Conservation (phyloP, 768 basidiomycete genomes). For the Suillus lakei region DNA sequence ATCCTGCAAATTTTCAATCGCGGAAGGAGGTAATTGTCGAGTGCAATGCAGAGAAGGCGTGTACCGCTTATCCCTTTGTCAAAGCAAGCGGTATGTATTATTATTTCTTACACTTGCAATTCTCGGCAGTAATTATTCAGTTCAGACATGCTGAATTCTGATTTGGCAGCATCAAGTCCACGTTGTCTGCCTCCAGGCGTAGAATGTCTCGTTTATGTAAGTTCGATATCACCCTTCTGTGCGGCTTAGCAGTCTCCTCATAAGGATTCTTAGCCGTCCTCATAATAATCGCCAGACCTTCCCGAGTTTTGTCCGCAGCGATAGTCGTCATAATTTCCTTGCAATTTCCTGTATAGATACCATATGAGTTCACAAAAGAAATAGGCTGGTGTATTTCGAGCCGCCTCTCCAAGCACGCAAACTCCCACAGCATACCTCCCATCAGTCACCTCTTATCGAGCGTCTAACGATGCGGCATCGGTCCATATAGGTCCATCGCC, state of each 20-base stretch:
- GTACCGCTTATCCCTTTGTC: slow-evolving; percentile 58
- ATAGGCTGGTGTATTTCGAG: not conserved
- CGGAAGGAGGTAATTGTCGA: slow-evolving; percentile 42
- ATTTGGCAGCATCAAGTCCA: slow-evolving; percentile 54
- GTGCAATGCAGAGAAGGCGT: slow-evolving; percentile 54
- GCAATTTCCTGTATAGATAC: not conserved
- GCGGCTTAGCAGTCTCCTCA: slow-evolving; percentile 18
- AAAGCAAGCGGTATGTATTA: slow-evolving; percentile 36
- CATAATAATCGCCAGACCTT: no score
- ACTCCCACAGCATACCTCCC: slow-evolving; percentile 40
- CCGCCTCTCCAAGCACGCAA: not conserved
- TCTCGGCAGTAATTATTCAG: slow-evolving; percentile 34
- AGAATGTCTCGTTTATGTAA: slow-evolving; percentile 51
- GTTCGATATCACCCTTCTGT: slow-evolving; percentile 22
- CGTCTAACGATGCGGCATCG: slow-evolving; percentile 31
- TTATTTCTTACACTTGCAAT: slow-evolving; percentile 25
- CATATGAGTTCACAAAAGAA: not conserved
- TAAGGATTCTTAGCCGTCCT: slow-evolving; percentile 7
- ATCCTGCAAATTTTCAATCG: slow-evolving; percentile 55
- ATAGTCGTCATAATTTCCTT: not conserved
- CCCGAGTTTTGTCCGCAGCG: no score
- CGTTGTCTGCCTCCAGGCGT: slow-evolving; percentile 84
- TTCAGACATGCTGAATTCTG: slow-evolving; percentile 55
- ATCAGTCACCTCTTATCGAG: slow-evolving; percentile 59
- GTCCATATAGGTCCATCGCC: slow-evolving; percentile 38